These are phyloP conservation scores for Trichosanthes cucumerina DNA, from an alignment of 306 rosid genomes.

Conservation along the genomic window DNA sequence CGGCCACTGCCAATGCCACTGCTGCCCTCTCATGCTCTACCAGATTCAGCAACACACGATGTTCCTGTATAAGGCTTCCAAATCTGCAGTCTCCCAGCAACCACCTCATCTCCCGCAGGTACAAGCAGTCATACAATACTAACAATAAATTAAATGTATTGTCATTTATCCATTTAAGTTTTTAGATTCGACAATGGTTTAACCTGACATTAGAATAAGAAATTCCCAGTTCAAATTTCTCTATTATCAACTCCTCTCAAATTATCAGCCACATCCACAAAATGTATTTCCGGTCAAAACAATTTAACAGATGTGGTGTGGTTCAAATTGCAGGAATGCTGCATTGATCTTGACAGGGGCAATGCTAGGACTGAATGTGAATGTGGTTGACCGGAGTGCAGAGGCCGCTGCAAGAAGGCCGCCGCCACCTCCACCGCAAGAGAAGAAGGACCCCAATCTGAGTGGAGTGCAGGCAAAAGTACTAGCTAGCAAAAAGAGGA, in stretches of 20 bases:
- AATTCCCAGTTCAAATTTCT: background rate
- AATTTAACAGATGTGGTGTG: background rate
- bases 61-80: background rate
- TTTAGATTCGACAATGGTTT: no score
- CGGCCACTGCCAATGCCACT: conserved; percentile 26
- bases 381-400: conserved; percentile 27
- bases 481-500: conserved; percentile 79
- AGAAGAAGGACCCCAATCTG: conserved; percentile 73
- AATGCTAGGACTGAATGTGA: conserved; percentile 25
- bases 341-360: conserved; percentile 41
- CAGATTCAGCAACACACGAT: conserved; percentile 11
- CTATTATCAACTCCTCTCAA: background rate
- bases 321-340: conserved; percentile 18
- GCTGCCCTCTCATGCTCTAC: background rate
- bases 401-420: conserved; percentile 59
- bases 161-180: no score
- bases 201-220: no score
- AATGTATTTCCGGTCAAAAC: background rate
- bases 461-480: conserved; percentile 77
- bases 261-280: background rate
- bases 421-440: conserved; percentile 52
- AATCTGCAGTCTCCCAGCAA: conserved; percentile 16
- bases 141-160: no score
- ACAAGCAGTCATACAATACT: background rate
- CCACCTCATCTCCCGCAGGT: conserved; percentile 23